These are phyloP conservation scores for Oryza officinalis DNA, from an alignment of 176 grass and related monocot species.

Conservation along the genomic window DNA sequence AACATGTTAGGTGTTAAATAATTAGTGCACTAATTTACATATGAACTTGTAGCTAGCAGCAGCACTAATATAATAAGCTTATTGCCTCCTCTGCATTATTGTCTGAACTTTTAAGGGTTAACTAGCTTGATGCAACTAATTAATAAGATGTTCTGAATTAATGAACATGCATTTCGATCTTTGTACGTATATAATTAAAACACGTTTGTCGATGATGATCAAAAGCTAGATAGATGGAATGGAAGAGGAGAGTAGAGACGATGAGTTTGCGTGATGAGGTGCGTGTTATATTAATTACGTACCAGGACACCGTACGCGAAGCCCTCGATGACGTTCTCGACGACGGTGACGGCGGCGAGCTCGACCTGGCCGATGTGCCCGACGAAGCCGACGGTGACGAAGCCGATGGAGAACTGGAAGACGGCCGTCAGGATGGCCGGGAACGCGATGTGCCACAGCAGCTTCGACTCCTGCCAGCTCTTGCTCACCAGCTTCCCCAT, in stretches of 20 bases:
- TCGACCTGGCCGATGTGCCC: constrained; percentile 70
- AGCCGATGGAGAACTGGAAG: constrained; percentile 80
- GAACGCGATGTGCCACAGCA: constrained; percentile 70
- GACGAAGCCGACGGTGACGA: constrained; percentile 69
- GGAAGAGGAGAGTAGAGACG: too few species aligned
- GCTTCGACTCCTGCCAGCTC: constrained; percentile 70
- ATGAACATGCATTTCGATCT: too few species aligned
- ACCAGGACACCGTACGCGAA: constrained; percentile 71
- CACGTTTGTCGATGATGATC: too few species aligned
- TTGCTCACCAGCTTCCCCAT: constrained; percentile 48
- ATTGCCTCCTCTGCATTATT: background rate
- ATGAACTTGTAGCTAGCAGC: background rate
- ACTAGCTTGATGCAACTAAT: background rate
- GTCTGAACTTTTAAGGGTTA: background rate
- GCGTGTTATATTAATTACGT: background rate
- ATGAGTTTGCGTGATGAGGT: too few species aligned
- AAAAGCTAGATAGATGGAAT: too few species aligned
- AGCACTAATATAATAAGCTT: background rate
- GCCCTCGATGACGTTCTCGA: constrained; percentile 65
- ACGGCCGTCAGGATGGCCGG: constrained; percentile 72
- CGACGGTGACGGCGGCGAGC: constrained; percentile 70
- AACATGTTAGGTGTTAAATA: background rate
- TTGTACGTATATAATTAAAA: too few species aligned
- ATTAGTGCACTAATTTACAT: too few species aligned
- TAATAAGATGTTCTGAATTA: too few species aligned